phyloP scores from a whole-genome alignment of 192 early-diverging fungal genomes.

The Coemansia sp. region DNA sequence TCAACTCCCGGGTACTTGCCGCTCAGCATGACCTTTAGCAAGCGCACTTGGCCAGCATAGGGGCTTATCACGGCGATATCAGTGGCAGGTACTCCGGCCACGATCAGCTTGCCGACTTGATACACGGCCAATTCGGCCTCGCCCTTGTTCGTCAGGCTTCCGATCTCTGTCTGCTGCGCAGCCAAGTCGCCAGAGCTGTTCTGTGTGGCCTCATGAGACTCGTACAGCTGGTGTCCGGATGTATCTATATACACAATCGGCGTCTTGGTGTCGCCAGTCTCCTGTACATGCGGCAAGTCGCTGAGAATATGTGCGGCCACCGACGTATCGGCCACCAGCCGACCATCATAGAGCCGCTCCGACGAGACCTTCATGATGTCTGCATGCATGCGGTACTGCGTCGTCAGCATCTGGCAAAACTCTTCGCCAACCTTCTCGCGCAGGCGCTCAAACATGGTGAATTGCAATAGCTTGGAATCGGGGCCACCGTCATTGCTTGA shows the following conservation, averaged over 20 bases:
- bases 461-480: neutral
- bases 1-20: conserved; percentile 61
- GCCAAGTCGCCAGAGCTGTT: conserved; percentile 5
- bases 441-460: conserved; percentile 79
- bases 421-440: conserved; percentile 59
- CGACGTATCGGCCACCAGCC: conserved; percentile 65
- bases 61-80: conserved; percentile 89
- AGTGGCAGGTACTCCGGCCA: conserved; percentile 60
- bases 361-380: conserved; percentile 79
- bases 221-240: conserved; percentile 14
- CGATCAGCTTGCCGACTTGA: conserved; percentile 67
- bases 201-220: neutral
- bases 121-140: conserved; percentile 69
- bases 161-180: conserved; percentile 61
- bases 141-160: conserved; percentile 76
- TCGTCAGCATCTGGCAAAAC: conserved; percentile 71
- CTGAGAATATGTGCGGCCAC: conserved; percentile 68
- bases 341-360: conserved; percentile 68
- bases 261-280: conserved; percentile 62
- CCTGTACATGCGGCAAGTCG: conserved; percentile 64
- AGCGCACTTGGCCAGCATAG: conserved; percentile 78
- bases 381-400: conserved; percentile 91
- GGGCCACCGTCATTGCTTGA: neutral
- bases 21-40: conserved; percentile 57
- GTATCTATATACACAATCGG: conserved; percentile 79